Evolutionary conservation across 2,329 filamentous ascomycete genomes (phyloP).

Genomic region (Aspergillus udagawae): DNA sequence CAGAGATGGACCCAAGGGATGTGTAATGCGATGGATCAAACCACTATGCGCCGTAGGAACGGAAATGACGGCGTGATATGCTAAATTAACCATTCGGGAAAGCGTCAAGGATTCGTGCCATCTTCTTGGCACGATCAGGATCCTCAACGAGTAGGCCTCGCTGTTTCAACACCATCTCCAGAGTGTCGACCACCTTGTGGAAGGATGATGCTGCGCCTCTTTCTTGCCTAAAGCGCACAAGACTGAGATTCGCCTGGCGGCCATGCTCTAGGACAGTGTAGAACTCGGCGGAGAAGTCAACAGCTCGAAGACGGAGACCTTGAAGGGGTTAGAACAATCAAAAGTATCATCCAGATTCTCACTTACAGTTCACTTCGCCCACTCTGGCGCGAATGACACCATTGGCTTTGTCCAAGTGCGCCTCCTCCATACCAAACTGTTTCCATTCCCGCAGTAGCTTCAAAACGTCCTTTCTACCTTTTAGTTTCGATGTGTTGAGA

Average conservation of each 20-base stretch:
- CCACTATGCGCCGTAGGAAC: neutral
- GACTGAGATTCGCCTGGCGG: constrained; percentile 68
- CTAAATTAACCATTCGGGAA: constrained; percentile 13
- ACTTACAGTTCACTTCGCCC: constrained; percentile 72
- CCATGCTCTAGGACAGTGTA: constrained; percentile 88
- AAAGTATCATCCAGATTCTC: neutral
- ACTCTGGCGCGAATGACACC: constrained; percentile 79
- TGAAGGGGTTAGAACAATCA: constrained; percentile 16
- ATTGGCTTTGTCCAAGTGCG: constrained; percentile 72
- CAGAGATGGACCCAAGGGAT: neutral
- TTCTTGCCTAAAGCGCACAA: constrained; percentile 84
- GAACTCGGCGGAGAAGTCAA: constrained; percentile 82
- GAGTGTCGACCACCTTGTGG: constrained; percentile 72
- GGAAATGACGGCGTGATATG: neutral
- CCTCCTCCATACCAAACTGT: constrained; percentile 72
- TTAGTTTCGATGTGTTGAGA: constrained; percentile 67
- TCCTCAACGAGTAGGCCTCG: constrained; percentile 67
- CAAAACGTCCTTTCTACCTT: constrained; percentile 72
- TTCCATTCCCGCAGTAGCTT: constrained; percentile 75
- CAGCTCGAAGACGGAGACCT: constrained; percentile 80
- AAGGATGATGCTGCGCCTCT: constrained; percentile 90
- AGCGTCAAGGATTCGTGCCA: constrained; percentile 45
- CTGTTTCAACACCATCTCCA: constrained; percentile 64
- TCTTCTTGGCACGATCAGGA: constrained; percentile 63
- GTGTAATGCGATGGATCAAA: neutral